A percentile compares a stretch with the other conserved stretches of the same genome.
phyloP scores from a whole-genome alignment of 345 rosid genomes.

The Orychophragmus violaceus region DNA sequence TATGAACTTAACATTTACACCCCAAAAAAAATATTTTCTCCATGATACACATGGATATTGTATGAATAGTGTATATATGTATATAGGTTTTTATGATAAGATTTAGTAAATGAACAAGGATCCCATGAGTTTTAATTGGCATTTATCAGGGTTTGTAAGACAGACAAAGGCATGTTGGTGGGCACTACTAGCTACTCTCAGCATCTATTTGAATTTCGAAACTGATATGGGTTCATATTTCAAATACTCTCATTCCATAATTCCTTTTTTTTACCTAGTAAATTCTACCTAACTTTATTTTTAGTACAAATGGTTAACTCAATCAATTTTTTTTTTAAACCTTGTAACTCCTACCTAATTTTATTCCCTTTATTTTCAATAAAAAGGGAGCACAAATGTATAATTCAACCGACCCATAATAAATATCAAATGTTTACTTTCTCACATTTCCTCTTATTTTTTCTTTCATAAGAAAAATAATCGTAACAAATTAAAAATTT shows the following conservation, averaged over 20 bases:
- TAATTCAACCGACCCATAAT: not conserved
- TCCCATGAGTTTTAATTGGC: conserved; percentile 34
- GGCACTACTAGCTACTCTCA: conserved; percentile 15
- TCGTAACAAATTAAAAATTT: too few species aligned
- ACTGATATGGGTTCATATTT: not conserved
- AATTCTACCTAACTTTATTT: not conserved
- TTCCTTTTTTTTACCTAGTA: not conserved
- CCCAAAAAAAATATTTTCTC: too few species aligned
- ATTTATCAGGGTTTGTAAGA: conserved; percentile 35
- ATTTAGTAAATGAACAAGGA: conserved; percentile 23
- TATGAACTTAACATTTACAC: too few species aligned
- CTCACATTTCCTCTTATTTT: not conserved
- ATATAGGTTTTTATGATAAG: not conserved
- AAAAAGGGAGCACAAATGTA: too few species aligned
- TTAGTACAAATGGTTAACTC: not conserved
- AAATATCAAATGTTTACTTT: too few species aligned
- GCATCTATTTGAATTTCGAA: conserved; percentile 19
- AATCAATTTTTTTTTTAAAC: too few species aligned
- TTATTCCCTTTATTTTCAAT: too few species aligned
- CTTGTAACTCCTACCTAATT: not conserved
- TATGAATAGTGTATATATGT: not conserved
- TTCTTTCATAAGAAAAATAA: not conserved
- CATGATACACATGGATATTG: not conserved
- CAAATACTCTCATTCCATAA: not conserved
- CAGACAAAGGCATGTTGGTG: conserved; percentile 29